These are phyloP conservation scores for Coniochaeta sp. DNA, from an alignment of 2,329 filamentous ascomycete species.

Conservation along the genomic window DNA sequence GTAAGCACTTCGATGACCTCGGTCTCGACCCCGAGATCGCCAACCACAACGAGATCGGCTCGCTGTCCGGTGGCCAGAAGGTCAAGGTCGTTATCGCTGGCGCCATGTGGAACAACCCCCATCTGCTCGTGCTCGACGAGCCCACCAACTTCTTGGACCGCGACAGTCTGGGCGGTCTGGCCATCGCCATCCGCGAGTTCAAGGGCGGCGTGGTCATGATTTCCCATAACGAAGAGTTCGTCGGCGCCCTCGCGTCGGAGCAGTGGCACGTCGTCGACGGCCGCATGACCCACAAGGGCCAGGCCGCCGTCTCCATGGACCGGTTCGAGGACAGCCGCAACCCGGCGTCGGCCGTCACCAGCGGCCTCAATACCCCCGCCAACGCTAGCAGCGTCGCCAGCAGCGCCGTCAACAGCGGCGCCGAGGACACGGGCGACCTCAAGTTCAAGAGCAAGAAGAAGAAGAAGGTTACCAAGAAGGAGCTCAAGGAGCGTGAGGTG, in stretches of 20 bases:
- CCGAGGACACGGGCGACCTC: conserved; percentile 61
- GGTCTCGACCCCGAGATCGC: conserved; percentile 96
- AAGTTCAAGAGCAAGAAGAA: conserved; percentile 90
- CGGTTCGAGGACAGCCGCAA: conserved; percentile 75
- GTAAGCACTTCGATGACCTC: conserved; percentile 96
- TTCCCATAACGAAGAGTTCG: conserved; percentile 98
- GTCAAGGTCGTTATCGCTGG: conserved; percentile 97
- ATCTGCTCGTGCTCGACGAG: conserved; percentile 94
- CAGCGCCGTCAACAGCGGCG: conserved; percentile 71
- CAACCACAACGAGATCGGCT: conserved; percentile 97
- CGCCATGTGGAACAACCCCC: conserved; percentile 98
- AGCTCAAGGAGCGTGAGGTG: conserved; percentile 88
- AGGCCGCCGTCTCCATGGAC: conserved; percentile 65
- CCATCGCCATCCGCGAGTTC: conserved; percentile 97
- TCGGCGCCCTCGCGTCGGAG: conserved; percentile 89
- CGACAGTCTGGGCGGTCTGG: conserved; percentile 90
- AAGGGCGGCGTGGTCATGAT: conserved; percentile 99
- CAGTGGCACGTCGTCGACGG: conserved; percentile 93
- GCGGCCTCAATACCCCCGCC: conserved; percentile 49
- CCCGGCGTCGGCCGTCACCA: conserved; percentile 55
- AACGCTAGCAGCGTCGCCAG: conserved; percentile 45
- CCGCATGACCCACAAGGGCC: conserved; percentile 76
- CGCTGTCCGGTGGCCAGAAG: conserved; percentile 93
- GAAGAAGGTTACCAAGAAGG: conserved; percentile 98
- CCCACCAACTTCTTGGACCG: conserved; percentile 99